Percentiles rank a stretch among this genome's conserved stretches.
phyloP scores from a whole-genome alignment of 257 asterid genomes.

The Petunia secreta region DNA sequence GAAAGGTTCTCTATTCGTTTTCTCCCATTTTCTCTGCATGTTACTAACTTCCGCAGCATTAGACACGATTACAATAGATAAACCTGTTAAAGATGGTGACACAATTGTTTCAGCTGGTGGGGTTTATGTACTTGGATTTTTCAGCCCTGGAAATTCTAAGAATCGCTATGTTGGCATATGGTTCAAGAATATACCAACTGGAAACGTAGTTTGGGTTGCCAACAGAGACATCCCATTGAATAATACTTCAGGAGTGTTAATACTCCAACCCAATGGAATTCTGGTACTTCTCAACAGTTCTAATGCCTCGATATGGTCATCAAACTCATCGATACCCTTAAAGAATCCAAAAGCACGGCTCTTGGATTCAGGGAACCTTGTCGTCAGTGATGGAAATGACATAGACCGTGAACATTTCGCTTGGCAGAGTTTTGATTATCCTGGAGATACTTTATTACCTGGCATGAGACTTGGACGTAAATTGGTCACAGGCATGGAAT shows the following conservation, averaged over 20 bases:
- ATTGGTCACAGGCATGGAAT: neutral
- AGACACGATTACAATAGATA: slow-evolving; percentile 22
- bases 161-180: slow-evolving; percentile 21
- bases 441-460: slow-evolving; percentile 21
- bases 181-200: neutral
- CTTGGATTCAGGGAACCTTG: slow-evolving; percentile 20
- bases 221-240: slow-evolving; percentile 17
- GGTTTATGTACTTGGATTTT: slow-evolving; percentile 27
- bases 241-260: slow-evolving; percentile 9
- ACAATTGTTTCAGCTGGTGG: slow-evolving; percentile 5
- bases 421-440: slow-evolving; percentile 32
- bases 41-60: neutral
- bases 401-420: neutral
- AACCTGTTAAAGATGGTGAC: neutral
- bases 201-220: slow-evolving; percentile 23
- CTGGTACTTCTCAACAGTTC: neutral
- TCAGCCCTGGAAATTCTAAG: slow-evolving; percentile 24
- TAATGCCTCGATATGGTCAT: neutral
- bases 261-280: neutral
- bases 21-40: neutral
- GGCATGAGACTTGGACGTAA: slow-evolving; percentile 29
- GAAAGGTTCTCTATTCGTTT: neutral
- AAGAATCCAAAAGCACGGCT: slow-evolving; percentile 21
- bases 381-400: slow-evolving; percentile 17
- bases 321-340: slow-evolving; percentile 14